phyloP scores from a whole-genome alignment of 208 protist genomes.

The Endotrypanum monterogeii region DNA sequence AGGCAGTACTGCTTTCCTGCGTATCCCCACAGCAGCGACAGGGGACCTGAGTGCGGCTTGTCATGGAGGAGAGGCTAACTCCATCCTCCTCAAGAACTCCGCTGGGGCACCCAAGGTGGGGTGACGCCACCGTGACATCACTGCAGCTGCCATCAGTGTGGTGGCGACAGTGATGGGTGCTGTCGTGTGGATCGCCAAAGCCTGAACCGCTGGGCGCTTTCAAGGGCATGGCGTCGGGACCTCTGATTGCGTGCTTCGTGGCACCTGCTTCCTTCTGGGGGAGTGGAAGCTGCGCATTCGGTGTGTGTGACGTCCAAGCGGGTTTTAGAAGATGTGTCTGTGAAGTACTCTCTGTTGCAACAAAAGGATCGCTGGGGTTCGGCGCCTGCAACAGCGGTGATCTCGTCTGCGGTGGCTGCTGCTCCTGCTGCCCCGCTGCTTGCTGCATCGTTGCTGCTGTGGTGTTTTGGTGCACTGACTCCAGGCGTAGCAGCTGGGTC shows the following conservation, averaged over 20 bases:
- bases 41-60: not conserved
- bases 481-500: conserved; percentile 26
- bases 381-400: not conserved
- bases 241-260: not conserved
- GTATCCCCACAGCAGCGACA: not conserved
- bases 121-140: not conserved
- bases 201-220: not conserved
- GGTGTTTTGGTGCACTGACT: conserved; percentile 8
- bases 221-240: not conserved
- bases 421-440: conserved; percentile 11
- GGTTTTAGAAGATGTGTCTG: not conserved
- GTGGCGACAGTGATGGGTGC: not conserved
- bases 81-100: not conserved
- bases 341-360: not conserved
- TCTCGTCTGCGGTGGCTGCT: not conserved
- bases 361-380: not conserved
- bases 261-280: not conserved
- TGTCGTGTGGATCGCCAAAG: conserved; percentile 9
- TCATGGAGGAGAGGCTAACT: not conserved
- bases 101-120: not conserved
- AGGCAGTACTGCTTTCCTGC: not conserved
- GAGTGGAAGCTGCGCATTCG: not conserved
- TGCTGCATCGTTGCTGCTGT: not conserved
- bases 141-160: not conserved
- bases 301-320: not conserved